Base-by-base conservation (phyloP, 192 early-diverging fungal genomes). In the Rhizophagus clarus region DNA sequence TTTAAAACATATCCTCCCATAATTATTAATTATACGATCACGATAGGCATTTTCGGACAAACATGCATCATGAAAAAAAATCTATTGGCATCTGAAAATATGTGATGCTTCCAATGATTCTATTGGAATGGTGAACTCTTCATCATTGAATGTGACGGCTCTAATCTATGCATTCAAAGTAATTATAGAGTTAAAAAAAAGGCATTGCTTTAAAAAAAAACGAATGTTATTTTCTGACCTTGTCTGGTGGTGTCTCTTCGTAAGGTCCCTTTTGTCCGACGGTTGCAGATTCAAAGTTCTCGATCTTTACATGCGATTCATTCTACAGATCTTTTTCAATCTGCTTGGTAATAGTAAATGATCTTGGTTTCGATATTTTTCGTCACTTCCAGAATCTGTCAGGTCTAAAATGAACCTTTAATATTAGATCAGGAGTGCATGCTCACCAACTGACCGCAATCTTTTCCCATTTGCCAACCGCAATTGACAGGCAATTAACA, bases 301-400 rank as follows among this genome's bases (percentile, higher is more conserved):
- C 11, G 11, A 47, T 47, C 7, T 49, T 49, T 49, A 12, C 47
- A 49, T 14, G 11, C 14, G 11, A 49, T 12, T 49, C 11, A 49
- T 49, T 12, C 0, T 1, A 49, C 11, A 49, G 11, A 49, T 49
- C 47, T 26, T 66, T 72, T 72, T 72, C 42, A 22, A 72, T 51
- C 8, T 26, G 37, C 10, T 47, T 72, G 4, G 37, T 47, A 72
- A 20, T 24, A 72, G 40, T 72, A 45, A 45, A 29, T 72, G 71
- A 47, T 51, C 71, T 72, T 72, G 14, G 28, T 72, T 72, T 45
- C 4, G 37, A 51, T 72, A 72, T 49, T 45, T 47, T 72, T 72
- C 12, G 14, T 72, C 5, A 45, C 42, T 10, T 72, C 71, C 24
- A 47, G 42, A 72, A n/a, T n/a, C n/a, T n/a, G n/a, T n/a, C n/a